These are phyloP conservation scores for Pseudofabraea citricarpa DNA, from an alignment of 2,329 filamentous ascomycete species.

Conservation along the genomic window DNA sequence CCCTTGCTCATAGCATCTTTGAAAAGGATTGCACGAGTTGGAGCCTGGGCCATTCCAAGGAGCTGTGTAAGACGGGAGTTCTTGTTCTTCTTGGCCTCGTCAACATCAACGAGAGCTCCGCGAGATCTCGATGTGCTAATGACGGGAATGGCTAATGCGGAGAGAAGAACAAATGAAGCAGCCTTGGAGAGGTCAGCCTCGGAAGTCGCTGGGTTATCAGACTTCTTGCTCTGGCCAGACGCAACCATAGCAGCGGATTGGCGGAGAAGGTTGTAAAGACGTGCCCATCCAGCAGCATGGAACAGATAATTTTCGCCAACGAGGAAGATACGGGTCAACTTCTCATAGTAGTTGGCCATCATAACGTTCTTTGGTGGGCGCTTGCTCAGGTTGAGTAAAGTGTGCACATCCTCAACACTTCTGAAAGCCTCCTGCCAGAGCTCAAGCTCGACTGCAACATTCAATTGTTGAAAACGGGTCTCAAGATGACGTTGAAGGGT, in stretches of 20 bases:
- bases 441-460: slow-evolving; percentile 95
- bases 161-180: slow-evolving; percentile 91
- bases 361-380: slow-evolving; percentile 97
- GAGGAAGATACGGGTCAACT: slow-evolving; percentile 96
- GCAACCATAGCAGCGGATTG: slow-evolving; percentile 82
- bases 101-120: slow-evolving; percentile 92
- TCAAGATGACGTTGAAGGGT: slow-evolving; percentile 96
- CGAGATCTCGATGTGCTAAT: slow-evolving; percentile 97
- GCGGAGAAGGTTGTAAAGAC: slow-evolving; percentile 94
- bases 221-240: slow-evolving; percentile 82
- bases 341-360: slow-evolving; percentile 99
- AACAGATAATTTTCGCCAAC: slow-evolving; percentile 99
- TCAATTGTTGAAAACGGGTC: slow-evolving; percentile 96
- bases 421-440: slow-evolving; percentile 99
- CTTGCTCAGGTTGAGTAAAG: slow-evolving; percentile 94
- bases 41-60: slow-evolving; percentile 85
- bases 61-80: slow-evolving; percentile 96
- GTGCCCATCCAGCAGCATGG: slow-evolving; percentile 95
- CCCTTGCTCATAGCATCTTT: slow-evolving; percentile 95
- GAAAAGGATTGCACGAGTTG: slow-evolving; percentile 86
- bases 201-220: slow-evolving; percentile 85
- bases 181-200: slow-evolving; percentile 91
- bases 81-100: slow-evolving; percentile 97
- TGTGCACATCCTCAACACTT: slow-evolving; percentile 98
- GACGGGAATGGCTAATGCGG: slow-evolving; percentile 94